Base-by-base conservation (phyloP, 345 rosid genomes). In the Isatis tinctoria region DNA sequence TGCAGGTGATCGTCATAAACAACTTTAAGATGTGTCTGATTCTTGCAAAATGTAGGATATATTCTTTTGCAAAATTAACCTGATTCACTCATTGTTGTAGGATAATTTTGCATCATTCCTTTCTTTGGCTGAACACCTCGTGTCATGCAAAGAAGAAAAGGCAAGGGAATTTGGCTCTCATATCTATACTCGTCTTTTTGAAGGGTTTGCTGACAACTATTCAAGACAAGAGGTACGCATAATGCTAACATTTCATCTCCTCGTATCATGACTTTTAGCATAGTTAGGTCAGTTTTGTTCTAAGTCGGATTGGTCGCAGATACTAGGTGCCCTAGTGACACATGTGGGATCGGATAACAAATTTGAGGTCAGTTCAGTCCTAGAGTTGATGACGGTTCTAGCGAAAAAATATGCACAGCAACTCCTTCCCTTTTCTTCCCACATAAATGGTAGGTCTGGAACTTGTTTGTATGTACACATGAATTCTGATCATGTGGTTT, bases 291-390 rank as follows among this genome's bases (percentile, higher is more conserved):
- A 28, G 1, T 28, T 59, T 74, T 57, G 65, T 40, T 61, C 71
- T 68, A 8, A 14, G 80, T 59, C 48, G 73, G 52, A 53, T 68
- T 59, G 70, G 58, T 26, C 65, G 80, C 90, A 92, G 97, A 78
- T 92, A 74, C 87, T 89, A 65, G 88, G 93, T 79, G 84, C 89
- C 76, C 80, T 92, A 77, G 83, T 92, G 74, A 85, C 89, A 63
- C 97, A 92, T 80, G 87, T 92, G 53, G 97, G 97, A 76, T 88
- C 93, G 51, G 92, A 86, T 70, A 82, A 88, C 78, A 83, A 71
- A 72, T 81, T 71, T 56, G 96, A 92, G 83, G 88, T 87, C 68
- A 82, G 84, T 79, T 88, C 93, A 79, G 90, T 92, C 80, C 74
- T 89, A 69, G 86, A 92, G 74, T 76, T 83, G 69, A 76, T 92